Percentiles rank a stretch among this genome's conserved stretches.
These are phyloP conservation scores for Candida mesenterica DNA, from an alignment of 1,139 yeast species.

Conservation along the genomic window DNA sequence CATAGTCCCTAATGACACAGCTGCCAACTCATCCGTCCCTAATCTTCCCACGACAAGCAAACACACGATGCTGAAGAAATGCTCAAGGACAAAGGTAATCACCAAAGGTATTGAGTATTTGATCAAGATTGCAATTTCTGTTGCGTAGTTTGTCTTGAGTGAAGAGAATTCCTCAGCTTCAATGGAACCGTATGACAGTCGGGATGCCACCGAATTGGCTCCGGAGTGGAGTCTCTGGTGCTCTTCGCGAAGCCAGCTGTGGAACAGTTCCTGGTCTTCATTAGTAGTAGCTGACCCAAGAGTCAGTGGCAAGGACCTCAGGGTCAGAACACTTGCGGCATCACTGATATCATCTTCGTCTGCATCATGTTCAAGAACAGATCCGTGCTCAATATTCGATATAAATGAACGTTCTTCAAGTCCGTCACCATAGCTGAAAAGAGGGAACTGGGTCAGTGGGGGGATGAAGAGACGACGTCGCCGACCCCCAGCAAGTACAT, in stretches of 20 bases:
- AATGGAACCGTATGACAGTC: neutral
- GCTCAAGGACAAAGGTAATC: constrained; percentile 68
- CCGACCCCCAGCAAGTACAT: constrained; percentile 38
- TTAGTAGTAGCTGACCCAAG: constrained; percentile 49
- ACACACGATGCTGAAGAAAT: constrained; percentile 67
- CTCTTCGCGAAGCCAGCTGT: constrained; percentile 64
- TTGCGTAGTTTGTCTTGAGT: constrained; percentile 42
- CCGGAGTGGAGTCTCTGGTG: constrained; percentile 58
- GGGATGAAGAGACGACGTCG: constrained; percentile 58
- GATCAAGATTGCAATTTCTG: constrained; percentile 49
- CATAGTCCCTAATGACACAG: constrained; percentile 86
- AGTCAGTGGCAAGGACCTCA: constrained; percentile 65
- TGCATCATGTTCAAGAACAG: constrained; percentile 39
- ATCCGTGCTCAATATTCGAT: constrained; percentile 39
- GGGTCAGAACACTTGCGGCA: constrained; percentile 52
- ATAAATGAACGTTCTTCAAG: constrained; percentile 68
- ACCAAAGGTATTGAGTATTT: constrained; percentile 64
- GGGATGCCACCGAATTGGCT: constrained; percentile 17
- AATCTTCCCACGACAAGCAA: constrained; percentile 71
- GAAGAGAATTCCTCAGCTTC: constrained; percentile 17
- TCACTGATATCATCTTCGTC: constrained; percentile 45
- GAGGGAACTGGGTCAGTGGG: constrained; percentile 66
- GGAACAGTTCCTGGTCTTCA: constrained; percentile 53
- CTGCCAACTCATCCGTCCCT: constrained; percentile 71
- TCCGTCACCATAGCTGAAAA: constrained; percentile 60